phyloP scores from a whole-genome alignment of 495 filamentous ascomycete species.

The Stereocaulon alpinum region DNA sequence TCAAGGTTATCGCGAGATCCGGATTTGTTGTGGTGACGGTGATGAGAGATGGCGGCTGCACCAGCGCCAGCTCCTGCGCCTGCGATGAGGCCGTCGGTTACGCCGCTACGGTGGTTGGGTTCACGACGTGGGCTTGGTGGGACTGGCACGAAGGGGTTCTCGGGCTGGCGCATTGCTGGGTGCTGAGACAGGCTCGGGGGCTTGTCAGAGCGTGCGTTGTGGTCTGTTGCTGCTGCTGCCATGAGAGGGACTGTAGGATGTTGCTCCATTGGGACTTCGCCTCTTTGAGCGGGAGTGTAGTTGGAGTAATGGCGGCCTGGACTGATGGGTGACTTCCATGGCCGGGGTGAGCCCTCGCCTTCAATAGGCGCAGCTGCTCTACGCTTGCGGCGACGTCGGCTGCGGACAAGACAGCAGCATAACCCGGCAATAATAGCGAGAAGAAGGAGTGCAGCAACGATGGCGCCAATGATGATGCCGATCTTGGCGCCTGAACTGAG shows the following conservation, averaged over 20 bases:
- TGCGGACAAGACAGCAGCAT: conserved; percentile 22
- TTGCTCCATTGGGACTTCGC: conserved; percentile 10
- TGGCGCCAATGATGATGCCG: conserved; percentile 22
- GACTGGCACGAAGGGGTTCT: conserved; percentile 20
- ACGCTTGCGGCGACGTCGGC: conserved; percentile 18
- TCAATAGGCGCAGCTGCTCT: conserved; percentile 11
- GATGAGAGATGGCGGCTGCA: conserved; percentile 9
- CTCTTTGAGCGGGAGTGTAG: conserved; percentile 9
- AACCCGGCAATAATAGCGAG: conserved; percentile 15
- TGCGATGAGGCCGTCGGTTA: conserved; percentile 12
- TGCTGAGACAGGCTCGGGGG: conserved; percentile 19
- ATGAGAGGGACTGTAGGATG: conserved; percentile 18
- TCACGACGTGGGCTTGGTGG: conserved; percentile 19
- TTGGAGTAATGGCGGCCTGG: conserved; percentile 18
- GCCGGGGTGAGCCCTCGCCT: conserved; percentile 13
- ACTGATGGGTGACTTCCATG: conserved; percentile 17
- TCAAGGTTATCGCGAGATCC: conserved; percentile 12
- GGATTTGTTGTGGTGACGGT: neutral
- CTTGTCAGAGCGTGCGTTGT: conserved; percentile 14
- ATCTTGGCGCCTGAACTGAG: conserved; percentile 23
- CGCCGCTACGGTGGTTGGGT: conserved; percentile 14
- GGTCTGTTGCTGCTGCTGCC: conserved; percentile 14
- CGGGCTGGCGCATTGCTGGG: conserved; percentile 18
- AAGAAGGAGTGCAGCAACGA: conserved; percentile 19
- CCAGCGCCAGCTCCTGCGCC: conserved; percentile 15